Base-by-base conservation (phyloP, 2,329 filamentous ascomycete species). In the Lizonia empirigonia region DNA sequence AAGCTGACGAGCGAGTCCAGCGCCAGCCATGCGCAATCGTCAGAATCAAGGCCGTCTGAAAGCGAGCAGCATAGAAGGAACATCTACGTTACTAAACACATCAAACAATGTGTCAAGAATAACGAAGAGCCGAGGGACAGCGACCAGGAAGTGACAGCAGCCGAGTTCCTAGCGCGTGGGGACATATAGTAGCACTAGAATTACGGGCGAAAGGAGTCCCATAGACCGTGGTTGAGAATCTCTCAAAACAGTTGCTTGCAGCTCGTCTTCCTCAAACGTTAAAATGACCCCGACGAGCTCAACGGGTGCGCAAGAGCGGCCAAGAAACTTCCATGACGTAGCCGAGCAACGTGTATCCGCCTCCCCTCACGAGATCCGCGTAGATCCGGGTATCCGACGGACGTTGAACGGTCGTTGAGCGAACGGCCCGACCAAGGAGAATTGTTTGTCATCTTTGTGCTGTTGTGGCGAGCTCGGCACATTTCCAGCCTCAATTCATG, bases 51-150 rank as follows among this genome's bases (percentile, higher is more conserved):
- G 12, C 37, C 42, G 4, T 29, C 46, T 3, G 57, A 55, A n/a
- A 47, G 41, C 12, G 42, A 35, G 19, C 45, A 32, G 7, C 47
- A 44, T 18, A 50, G 53, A 5, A 55, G 56, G 24, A 58, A 35
- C 29, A 59, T 58, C 8, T 59, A 54, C 12, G 42, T 63, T 20
- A 50, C 45, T 13, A 53, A 55, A 22, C 50, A 55, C 9, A 46
- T 58, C 16, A 53, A 56, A 32, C 56, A 59, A 10, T 50, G 50
- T 30, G 32, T 50, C 4, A 57, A 60, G 34, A 30, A 45, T 18
- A 35, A 7, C 7, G 39, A 13, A 23, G 18, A 33, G 16, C 7
- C 46, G 35, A 10, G 49, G 22, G 51, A 58, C 15, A 51, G 35
- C 12, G 51, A 54, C 5, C 45, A 60, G 19, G 49, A 60, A 20